Evolutionary conservation across 2,329 filamentous ascomycete species (phyloP), one percentile per base, ranked within the genome.

Genomic region (Apiospora marii): DNA sequence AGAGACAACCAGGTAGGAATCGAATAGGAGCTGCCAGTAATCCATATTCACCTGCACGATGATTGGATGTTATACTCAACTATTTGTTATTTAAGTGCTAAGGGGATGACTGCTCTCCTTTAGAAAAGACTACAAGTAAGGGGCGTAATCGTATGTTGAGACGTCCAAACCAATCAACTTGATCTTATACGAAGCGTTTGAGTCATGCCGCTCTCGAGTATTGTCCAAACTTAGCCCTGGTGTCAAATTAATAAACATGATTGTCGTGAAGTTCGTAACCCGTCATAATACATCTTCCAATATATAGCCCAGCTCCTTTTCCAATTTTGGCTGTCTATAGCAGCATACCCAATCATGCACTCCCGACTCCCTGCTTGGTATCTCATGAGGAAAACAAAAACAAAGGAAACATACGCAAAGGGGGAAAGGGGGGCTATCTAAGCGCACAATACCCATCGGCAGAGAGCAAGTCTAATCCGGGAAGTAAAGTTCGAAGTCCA

Each of bases 401-500:
- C 24, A 22, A 67, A 22, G n/a, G 8, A 22, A 34, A 14, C 27
- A 67, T 8, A 67, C 13, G 22, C 46, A 4, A 10, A n/a, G n/a
- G 19, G n/a, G n/a, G 2, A 41, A n/a, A 34, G 58, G 24, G 22
- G 19, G n/a, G n/a, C n/a, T 19, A 64, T 64, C 1, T 41, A 34
- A 64, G 12, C 24, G 27, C 19, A 19, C 19, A 34, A 34, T 13
- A 1, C 22, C 27, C 27, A 22, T 24, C 48, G n/a, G n/a, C 3
- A 24, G 22, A 49, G 22, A 64, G 34, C 10, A 34, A 30, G 6
- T 7, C 22, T 41, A 67, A 41, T 67, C 58, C 3, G 58, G 58
- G 58, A 67, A 67, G 58, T 67, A 67, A 16, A 67, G 22, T 13
- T 67, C 58, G 14, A 67, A 67, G 58, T 67, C 30, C 30, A 41